Base-by-base conservation (phyloP, 2,329 filamentous ascomycete genomes). In the Cryphonectria naterciae region DNA sequence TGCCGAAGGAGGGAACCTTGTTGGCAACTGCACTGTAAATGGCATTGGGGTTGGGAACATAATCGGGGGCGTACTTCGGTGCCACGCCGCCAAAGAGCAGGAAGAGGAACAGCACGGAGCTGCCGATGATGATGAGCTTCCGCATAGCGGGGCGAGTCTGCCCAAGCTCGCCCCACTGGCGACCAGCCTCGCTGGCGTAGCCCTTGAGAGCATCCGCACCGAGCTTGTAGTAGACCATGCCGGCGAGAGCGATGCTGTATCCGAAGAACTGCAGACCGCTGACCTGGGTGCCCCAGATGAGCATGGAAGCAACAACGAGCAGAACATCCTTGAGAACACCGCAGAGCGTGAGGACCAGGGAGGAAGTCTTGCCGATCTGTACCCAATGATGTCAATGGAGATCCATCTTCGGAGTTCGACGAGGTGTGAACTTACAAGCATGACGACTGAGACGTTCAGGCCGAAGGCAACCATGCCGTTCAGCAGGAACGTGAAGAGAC, bases 311-410 rank as follows among this genome's bases (percentile, higher is more conserved):
- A 68, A 86, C 84, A 72, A 96, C 93, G 66, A 96, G 91, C 77
- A 96, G 87, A 71, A 96, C 93, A 81, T 96, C 93, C 87, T 95
- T 96, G 74, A 96, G 89, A 54, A 96, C 93, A 84, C 93, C 93
- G 79, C 92, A 95, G 63, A 96, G 91, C 43, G 93, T 96, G 78
- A 96, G 91, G 76, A 95, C 91, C 68, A 96, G 91, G 67, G 93
- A 93, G 0, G 93, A 95, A 22, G 93, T 95, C 85, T 93, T 95
- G 84, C 93, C 93, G 79, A 96, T 95, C 92, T 95, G 75, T 62
- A 46, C 4, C 4, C n/a, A n/a, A 15, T 64, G 56, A 52, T 46
- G 72, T 83, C 77, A 83, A 77, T 56, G 69, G 41, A 28, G 7
- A 11, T 49, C 11, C n/a, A 10, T 28, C 17, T 46, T 22, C 13